Base-by-base conservation (phyloP, 2,329 filamentous ascomycete genomes). In the Ascochyta lentis region DNA sequence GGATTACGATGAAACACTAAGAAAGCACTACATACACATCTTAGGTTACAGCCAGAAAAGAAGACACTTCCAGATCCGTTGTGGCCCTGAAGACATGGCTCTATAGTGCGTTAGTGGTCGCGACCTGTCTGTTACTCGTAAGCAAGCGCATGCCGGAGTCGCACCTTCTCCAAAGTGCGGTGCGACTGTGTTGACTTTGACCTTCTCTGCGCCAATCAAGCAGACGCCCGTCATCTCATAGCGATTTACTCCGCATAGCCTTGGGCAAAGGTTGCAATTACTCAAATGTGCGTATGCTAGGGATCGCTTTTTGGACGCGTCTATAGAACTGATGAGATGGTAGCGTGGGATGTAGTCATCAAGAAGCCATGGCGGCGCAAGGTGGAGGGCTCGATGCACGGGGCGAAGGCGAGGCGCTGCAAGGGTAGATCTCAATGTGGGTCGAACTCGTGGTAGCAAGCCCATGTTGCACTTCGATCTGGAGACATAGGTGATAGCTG, bases 11-110 rank as follows among this genome's bases (percentile, higher is more conserved):
- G 23, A 27, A 39, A 19, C 8, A 12, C n/a, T n/a, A 38, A 89
- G 15, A 41, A 27, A 12, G 8, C 24, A 27, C 3, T 10, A 55
- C 53, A 8, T 41, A 51, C 86, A 71, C 91, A 95, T 33, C 89
- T 81, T 59, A 92, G 72, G 68, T 90, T 91, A 70, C 88, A 90
- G 26, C 90, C 90, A 7, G 84, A 88, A 79, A 95, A 93, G 77
- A 94, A 94, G 35, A 96, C 90, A 7, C 87, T 85, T 12, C 91
- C 91, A 56, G 87, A 91, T 12, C 91, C 91, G 72, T 91, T 85
- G 68, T 91, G 89, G 4, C 91, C 90, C 74, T 95, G 90, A 16
- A 96, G 86, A 71, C 90, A 95, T 0, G 91, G 89, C 72, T 96
- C 87, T 84, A 50, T 49, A 2, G 12, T 23, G 16, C 29, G 23